phyloP scores from a whole-genome alignment of 176 grass and related monocot species.

The Cymbopogon citratus region DNA sequence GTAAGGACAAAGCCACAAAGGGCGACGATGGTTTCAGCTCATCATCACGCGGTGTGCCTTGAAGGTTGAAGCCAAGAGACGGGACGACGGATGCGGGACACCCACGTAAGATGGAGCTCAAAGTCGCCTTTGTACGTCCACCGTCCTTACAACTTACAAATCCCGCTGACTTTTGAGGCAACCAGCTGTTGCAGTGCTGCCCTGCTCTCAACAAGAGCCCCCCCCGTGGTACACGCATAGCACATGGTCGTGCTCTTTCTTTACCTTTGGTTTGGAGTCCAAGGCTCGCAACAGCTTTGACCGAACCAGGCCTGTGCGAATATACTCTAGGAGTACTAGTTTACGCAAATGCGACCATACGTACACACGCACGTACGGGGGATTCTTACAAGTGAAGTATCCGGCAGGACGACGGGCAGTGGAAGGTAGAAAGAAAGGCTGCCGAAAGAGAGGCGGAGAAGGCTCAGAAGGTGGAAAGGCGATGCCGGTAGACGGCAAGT shows the following conservation, averaged over 20 bases:
- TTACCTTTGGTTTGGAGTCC: too few species aligned
- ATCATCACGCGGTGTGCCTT: not conserved
- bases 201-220: too few species aligned
- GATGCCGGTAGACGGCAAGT: not conserved
- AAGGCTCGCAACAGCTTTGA: not conserved
- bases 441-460: too few species aligned
- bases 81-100: too few species aligned
- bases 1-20: not conserved
- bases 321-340: too few species aligned
- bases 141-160: not conserved
- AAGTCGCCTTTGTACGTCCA: not conserved
- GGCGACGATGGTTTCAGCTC: not conserved
- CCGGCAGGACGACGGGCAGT: too few species aligned
- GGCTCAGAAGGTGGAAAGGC: not conserved
- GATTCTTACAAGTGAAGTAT: too few species aligned
- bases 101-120: too few species aligned
- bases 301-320: not conserved
- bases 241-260: not conserved
- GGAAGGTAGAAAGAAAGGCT: not conserved
- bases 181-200: too few species aligned
- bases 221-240: not conserved
- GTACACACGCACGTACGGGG: too few species aligned
- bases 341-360: too few species aligned
- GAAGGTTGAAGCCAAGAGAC: not conserved
- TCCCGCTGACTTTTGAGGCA: not conserved